A percentile compares a stretch with the other conserved stretches of the same genome.
These are phyloP conservation scores for Aristolochia contorta DNA, from an alignment of 164 flowering plant species.

Conservation along the genomic window DNA sequence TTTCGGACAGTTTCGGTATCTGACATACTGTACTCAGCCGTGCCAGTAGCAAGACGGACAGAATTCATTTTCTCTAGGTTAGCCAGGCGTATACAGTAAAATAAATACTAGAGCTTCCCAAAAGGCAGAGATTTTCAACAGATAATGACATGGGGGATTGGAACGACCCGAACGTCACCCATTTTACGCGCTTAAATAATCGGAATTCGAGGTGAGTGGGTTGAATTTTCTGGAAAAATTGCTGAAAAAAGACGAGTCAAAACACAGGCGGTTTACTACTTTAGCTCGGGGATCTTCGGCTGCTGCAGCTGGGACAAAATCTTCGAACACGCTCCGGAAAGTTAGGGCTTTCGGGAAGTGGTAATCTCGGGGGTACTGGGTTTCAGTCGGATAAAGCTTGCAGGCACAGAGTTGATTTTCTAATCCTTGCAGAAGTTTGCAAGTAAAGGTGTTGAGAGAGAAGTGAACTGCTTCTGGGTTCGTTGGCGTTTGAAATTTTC, in stretches of 20 bases:
- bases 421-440: too few species aligned
- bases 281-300: background rate
- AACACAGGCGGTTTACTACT: background rate
- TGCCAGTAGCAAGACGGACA: too few species aligned
- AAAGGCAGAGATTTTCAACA: conserved; percentile 4
- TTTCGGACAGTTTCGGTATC: background rate
- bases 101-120: background rate
- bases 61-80: background rate
- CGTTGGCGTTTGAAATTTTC: too few species aligned
- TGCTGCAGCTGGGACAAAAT: too few species aligned
- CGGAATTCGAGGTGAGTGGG: conserved; percentile 1
- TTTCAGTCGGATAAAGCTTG: too few species aligned
- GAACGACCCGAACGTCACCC: background rate
- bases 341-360: too few species aligned
- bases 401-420: too few species aligned
- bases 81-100: background rate
- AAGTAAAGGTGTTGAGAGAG: too few species aligned
- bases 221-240: background rate
- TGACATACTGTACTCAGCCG: background rate
- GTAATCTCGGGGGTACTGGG: too few species aligned
- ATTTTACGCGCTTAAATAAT: background rate
- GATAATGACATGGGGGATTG: conserved; percentile 6
- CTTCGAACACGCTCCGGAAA: too few species aligned
- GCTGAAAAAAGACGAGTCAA: conserved; percentile 3
- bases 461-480: too few species aligned